Evolutionary conservation across 2,329 filamentous ascomycete species (phyloP).

Genomic region (Mycosphaerella sp.): DNA sequence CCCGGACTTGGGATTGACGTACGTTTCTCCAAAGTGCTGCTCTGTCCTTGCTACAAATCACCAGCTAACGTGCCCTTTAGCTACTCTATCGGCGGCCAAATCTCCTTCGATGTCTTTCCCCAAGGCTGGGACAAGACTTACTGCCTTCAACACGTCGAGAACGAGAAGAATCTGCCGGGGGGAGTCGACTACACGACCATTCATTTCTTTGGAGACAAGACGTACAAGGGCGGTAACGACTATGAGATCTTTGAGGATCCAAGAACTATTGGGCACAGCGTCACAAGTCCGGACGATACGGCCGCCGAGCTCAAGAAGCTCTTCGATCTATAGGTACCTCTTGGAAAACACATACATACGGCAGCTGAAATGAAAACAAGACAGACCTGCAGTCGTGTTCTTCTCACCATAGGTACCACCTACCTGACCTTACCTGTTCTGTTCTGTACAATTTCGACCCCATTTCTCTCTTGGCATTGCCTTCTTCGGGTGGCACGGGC

Average conservation of each 20-base stretch:
- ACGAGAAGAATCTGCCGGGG: conserved; percentile 59
- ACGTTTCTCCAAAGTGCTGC: conserved; percentile 13
- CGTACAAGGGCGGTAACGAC: conserved; percentile 83
- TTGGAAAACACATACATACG: background rate
- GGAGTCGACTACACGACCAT: conserved; percentile 76
- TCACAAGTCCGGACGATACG: conserved; percentile 76
- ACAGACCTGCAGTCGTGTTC: no score
- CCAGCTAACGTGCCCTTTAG: conserved; percentile 37
- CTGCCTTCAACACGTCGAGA: conserved; percentile 80
- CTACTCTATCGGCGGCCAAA: conserved; percentile 92
- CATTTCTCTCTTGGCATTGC: no score
- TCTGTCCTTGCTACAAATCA: no score
- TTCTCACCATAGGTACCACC: no score
- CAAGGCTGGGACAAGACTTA: conserved; percentile 98
- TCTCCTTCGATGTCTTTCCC: conserved; percentile 98
- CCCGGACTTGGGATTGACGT: conserved; percentile 76
- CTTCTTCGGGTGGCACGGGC: no score
- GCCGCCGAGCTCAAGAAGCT: conserved; percentile 71
- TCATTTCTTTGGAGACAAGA: conserved; percentile 99
- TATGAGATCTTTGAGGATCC: conserved; percentile 84
- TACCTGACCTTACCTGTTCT: no score
- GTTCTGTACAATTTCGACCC: no score
- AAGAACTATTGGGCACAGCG: conserved; percentile 77
- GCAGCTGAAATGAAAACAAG: no score
- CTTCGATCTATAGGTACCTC: conserved; percentile 45